Conservation (phyloP, 2,329 filamentous ascomycete genomes). For the Colletotrichum ledebouriae region DNA sequence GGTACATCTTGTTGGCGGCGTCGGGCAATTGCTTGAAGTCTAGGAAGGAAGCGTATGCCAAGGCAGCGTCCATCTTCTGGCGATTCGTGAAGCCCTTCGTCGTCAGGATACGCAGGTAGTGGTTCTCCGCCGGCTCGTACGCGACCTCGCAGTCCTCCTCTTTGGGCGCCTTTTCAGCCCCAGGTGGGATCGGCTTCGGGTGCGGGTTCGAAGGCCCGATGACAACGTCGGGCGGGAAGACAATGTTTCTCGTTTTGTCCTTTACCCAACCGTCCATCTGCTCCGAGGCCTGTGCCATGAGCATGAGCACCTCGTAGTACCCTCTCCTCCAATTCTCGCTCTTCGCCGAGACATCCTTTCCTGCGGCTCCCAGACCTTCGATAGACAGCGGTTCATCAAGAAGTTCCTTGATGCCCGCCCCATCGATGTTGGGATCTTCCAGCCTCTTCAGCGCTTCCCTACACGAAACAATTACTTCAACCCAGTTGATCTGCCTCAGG, state of each 20-base stretch:
- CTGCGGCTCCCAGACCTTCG: conserved; percentile 64
- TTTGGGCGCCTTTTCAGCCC: conserved; percentile 71
- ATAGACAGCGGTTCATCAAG: conserved; percentile 66
- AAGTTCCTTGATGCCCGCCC: conserved; percentile 72
- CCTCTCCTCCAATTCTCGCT: conserved; percentile 87
- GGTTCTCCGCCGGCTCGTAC: conserved; percentile 78
- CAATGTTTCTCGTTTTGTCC: conserved; percentile 74
- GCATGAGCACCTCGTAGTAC: conserved; percentile 87
- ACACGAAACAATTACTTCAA: conserved; percentile 71
- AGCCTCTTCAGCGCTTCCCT: conserved; percentile 73
- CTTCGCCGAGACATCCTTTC: conserved; percentile 79
- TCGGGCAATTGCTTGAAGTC: conserved; percentile 79
- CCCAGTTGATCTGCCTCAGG: conserved; percentile 74
- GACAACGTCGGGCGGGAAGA: conserved; percentile 80
- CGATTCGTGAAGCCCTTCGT: conserved; percentile 83
- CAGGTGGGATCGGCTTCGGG: conserved; percentile 78
- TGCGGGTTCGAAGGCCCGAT: conserved; percentile 87
- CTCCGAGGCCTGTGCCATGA: conserved; percentile 81
- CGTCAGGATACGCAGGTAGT: conserved; percentile 85
- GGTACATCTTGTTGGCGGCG: conserved; percentile 79
- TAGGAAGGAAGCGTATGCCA: conserved; percentile 88
- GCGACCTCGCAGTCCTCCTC: conserved; percentile 82
- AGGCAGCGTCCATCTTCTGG: conserved; percentile 84
- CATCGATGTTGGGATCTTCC: conserved; percentile 78
- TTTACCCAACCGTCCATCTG: conserved; percentile 83